phyloP scores from a whole-genome alignment of 179 eudicot species.

The Actinidia arguta region DNA sequence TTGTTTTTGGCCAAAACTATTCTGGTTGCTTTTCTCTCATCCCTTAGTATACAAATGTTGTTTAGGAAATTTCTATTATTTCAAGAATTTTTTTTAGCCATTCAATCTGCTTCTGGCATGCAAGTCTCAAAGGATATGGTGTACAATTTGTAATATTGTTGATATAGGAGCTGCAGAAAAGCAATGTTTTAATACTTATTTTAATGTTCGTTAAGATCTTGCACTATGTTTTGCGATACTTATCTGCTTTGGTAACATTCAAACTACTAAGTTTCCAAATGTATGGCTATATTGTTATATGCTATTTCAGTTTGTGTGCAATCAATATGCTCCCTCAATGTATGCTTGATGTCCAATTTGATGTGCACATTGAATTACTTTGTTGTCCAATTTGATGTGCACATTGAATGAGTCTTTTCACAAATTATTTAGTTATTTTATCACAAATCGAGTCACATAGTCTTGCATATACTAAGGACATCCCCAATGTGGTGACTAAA shows the following conservation, averaged over 20 bases:
- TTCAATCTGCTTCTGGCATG: neutral
- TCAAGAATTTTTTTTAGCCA: neutral
- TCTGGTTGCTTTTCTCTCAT: neutral
- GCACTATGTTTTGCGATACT: neutral
- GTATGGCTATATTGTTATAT: neutral
- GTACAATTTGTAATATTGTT: too few species aligned
- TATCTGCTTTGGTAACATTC: neutral
- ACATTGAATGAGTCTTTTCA: neutral
- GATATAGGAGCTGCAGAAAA: neutral
- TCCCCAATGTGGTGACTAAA: neutral
- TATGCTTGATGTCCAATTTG: neutral
- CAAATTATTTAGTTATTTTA: neutral
- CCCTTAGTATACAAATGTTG: neutral
- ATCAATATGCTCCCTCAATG: neutral
- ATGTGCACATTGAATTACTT: neutral
- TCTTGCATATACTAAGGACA: neutral
- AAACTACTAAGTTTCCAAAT: neutral
- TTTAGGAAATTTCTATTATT: too few species aligned
- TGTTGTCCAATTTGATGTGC: neutral
- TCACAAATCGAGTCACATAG: neutral
- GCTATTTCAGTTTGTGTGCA: neutral
- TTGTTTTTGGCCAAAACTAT: neutral
- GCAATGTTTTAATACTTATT: neutral
- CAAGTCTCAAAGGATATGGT: neutral
- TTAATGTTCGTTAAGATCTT: neutral